These are phyloP conservation scores for Endotrypanum monterogeii DNA, from an alignment of 208 protist genomes.

Conservation along the genomic window DNA sequence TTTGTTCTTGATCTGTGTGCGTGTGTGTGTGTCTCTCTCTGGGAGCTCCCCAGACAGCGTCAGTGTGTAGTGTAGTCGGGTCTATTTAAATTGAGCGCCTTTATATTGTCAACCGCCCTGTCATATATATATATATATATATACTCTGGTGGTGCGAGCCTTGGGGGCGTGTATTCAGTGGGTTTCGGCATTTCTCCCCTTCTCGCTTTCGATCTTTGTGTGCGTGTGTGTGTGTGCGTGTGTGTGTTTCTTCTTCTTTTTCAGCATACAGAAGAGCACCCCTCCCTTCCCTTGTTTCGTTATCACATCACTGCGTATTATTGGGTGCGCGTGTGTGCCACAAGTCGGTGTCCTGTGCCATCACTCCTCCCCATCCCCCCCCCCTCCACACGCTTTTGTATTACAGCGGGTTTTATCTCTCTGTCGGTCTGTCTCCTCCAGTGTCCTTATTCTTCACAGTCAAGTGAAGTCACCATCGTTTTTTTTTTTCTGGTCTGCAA, in stretches of 20 bases:
- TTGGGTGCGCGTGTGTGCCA: neutral
- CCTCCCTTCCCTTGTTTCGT: neutral
- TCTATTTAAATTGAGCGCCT: neutral
- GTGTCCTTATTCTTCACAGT: neutral
- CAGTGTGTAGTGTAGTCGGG: neutral
- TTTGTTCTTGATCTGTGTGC: neutral
- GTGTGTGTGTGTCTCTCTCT: neutral
- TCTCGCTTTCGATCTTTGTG: neutral
- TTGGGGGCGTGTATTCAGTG: neutral
- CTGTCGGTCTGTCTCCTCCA: neutral
- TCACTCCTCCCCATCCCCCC: neutral
- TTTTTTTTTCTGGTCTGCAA: neutral
- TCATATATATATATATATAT: neutral
- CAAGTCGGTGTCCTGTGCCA: neutral
- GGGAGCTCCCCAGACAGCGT: neutral
- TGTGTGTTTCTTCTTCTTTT: neutral
- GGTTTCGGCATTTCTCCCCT: conserved; percentile 6
- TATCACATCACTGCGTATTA: conserved; percentile 3
- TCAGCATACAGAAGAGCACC: neutral
- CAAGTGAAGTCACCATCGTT: no score
- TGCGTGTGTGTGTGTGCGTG: neutral
- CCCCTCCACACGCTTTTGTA: neutral
- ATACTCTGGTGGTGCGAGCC: neutral
- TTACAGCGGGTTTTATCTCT: neutral
- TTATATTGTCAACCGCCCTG: neutral